Evolutionary conservation across 2,329 filamentous ascomycete genomes (phyloP).

Genomic region (Exophiala xenobiotica): DNA sequence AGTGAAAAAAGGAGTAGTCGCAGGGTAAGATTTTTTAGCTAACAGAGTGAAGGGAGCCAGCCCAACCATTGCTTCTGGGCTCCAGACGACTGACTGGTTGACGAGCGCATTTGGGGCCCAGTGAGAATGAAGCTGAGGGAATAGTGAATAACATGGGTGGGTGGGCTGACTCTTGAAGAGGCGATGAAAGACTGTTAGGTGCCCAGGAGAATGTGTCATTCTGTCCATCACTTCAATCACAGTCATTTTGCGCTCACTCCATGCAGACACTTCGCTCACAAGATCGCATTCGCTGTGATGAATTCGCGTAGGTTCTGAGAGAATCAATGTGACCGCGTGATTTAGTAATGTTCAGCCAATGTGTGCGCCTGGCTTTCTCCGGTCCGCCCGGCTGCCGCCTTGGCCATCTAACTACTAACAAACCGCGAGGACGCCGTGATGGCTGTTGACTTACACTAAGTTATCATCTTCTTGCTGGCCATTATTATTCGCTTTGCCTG

Average conservation of each 20-base stretch:
- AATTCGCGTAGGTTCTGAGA: too few species aligned
- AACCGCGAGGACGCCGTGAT: neutral
- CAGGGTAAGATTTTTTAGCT: neutral
- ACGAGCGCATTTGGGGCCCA: neutral
- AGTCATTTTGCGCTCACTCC: neutral
- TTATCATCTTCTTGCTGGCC: neutral
- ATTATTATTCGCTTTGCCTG: neutral
- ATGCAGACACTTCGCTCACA: neutral
- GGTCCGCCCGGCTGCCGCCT: slow-evolving; percentile 21
- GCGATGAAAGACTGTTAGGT: too few species aligned
- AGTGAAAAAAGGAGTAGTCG: neutral
- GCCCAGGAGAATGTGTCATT: neutral
- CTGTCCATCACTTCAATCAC: neutral
- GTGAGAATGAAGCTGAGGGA: neutral
- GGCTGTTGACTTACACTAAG: neutral
- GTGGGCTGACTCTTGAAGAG: neutral
- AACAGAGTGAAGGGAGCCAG: slow-evolving; percentile 1
- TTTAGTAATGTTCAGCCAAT: slow-evolving; percentile 1
- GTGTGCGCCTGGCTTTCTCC: slow-evolving; percentile 6
- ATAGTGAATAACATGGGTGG: neutral
- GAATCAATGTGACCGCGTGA: neutral
- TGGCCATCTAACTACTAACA: slow-evolving; percentile 4
- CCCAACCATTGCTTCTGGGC: neutral
- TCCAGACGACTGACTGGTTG: neutral
- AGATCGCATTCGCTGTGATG: too few species aligned